phyloP scores from a whole-genome alignment of 139 green algal genomes.

The Auxenochlorella pyrenoidosa region DNA sequence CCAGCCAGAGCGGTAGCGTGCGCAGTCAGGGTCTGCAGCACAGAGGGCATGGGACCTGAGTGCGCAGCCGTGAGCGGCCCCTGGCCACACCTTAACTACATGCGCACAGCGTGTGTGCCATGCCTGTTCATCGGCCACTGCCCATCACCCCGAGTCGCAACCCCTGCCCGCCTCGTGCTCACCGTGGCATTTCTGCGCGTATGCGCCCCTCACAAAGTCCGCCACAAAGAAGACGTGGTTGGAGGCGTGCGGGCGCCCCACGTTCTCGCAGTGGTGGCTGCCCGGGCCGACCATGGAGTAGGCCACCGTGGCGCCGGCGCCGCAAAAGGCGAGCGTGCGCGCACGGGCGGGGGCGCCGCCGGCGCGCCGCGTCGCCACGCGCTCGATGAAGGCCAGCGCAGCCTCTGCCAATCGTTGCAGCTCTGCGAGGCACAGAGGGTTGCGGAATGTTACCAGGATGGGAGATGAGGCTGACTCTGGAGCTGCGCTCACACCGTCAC shows the following conservation, averaged over 20 bases:
- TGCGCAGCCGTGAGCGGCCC: too few relatives aligned
- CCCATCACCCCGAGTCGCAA: too few relatives aligned
- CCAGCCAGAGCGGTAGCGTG: constrained; percentile 54
- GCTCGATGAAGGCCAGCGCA: constrained; percentile 71
- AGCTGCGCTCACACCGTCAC: neutral
- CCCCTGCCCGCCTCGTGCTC: too few relatives aligned
- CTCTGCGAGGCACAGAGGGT: constrained; percentile 2
- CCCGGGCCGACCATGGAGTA: constrained; percentile 83
- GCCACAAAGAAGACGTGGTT: constrained; percentile 81
- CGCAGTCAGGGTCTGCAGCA: constrained; percentile 72
- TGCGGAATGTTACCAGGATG: neutral
- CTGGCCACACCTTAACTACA: too few relatives aligned
- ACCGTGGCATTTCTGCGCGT: constrained; percentile 79
- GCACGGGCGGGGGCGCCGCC: constrained; percentile 56
- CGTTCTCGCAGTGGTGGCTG: constrained; percentile 76
- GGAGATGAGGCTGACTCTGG: neutral
- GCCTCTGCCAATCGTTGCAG: constrained; percentile 49
- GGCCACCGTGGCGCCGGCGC: constrained; percentile 62
- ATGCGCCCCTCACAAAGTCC: constrained; percentile 60
- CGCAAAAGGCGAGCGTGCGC: constrained; percentile 76
- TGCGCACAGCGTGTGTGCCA: too few relatives aligned
- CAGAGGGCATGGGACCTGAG: too few relatives aligned
- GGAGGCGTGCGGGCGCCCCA: constrained; percentile 69
- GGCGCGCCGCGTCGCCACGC: constrained; percentile 47
- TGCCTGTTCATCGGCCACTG: too few relatives aligned